Evolutionary conservation across 1,139 yeast species (phyloP), one percentile per base, ranked within the genome.

Genomic region (Yarrowia galli): DNA sequence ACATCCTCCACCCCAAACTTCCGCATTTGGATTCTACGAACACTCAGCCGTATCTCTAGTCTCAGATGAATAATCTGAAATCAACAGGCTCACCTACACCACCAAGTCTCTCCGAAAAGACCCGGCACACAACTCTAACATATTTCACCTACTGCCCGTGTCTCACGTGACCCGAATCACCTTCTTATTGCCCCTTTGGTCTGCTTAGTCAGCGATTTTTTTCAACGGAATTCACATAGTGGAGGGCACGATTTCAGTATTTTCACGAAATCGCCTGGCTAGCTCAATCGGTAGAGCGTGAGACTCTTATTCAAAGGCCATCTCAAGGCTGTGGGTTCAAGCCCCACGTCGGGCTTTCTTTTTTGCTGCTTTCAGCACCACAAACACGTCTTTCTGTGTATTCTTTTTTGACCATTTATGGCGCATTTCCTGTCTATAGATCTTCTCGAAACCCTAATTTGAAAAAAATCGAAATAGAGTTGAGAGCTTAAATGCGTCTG

Each of bases 201-300:
- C 7, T 46, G 56, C 56, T 49, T 32, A 49, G 25, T 49, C 22
- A 35, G 40, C 56, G 7, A 28, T 12, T 18, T 32, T 49, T 49
- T 49, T 28, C n/a, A 7, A 4, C 25, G 20, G 40, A n/a, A 9
- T 49, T 49, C 7, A 35, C 22, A 49, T 18, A 13, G 16, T 22
- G 2, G 25, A 18, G 25, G 56, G 28, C 43, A 15, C 12, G 22
- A 8, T 20, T 22, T 10, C 15, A 3, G 16, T 4, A 3, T 10
- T 16, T 54, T 38, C 42, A 58, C 43, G 3, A 58, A 43, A 12
- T n/a, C 22, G 64, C 64, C 64, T 58, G 64, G 64, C 64, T 58
- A 58, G 64, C 64, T 58, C 64, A 58, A 58, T 58, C 64, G 64
- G 64, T 58, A 58, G 64, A 58, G 64, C 64, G 64, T 58, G 64